phyloP scores from a whole-genome alignment of 805 yeast species.

The Suhomyces sp. region DNA sequence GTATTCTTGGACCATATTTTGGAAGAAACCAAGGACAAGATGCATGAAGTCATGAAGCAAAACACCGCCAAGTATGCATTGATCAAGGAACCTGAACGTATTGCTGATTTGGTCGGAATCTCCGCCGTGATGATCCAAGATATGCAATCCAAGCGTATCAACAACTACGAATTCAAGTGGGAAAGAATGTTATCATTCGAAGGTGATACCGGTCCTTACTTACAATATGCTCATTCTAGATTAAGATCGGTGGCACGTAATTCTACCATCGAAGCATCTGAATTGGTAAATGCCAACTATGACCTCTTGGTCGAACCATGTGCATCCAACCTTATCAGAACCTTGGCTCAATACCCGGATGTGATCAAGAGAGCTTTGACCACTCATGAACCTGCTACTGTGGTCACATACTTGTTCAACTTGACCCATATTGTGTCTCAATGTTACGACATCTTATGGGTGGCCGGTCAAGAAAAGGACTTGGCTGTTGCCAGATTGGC shows the following conservation, averaged over 20 bases:
- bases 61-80: constrained; percentile 89
- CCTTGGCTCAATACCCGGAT: constrained; percentile 89
- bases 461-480: constrained; percentile 88
- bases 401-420: constrained; percentile 90
- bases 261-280: constrained; percentile 46
- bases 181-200: constrained; percentile 96
- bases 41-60: constrained; percentile 95
- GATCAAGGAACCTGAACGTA: constrained; percentile 88
- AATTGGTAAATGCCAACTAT: constrained; percentile 52
- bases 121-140: constrained; percentile 99
- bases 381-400: constrained; percentile 88
- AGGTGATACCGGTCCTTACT: constrained; percentile 99
- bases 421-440: constrained; percentile 92
- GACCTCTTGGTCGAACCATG: constrained; percentile 66
- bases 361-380: constrained; percentile 76
- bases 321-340: constrained; percentile 70
- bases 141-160: constrained; percentile 95
- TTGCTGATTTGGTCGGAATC: constrained; percentile 94
- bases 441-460: constrained; percentile 96
- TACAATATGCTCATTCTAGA: constrained; percentile 98
- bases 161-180: constrained; percentile 97
- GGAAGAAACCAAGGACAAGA: constrained; percentile 88
- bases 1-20: constrained; percentile 94
- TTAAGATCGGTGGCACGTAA: constrained; percentile 92
- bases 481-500: constrained; percentile 91